Evolutionary conservation across 495 filamentous ascomycete species (phyloP), one percentile per base, ranked within the genome.

Genomic region (Trichoderma parareesei): DNA sequence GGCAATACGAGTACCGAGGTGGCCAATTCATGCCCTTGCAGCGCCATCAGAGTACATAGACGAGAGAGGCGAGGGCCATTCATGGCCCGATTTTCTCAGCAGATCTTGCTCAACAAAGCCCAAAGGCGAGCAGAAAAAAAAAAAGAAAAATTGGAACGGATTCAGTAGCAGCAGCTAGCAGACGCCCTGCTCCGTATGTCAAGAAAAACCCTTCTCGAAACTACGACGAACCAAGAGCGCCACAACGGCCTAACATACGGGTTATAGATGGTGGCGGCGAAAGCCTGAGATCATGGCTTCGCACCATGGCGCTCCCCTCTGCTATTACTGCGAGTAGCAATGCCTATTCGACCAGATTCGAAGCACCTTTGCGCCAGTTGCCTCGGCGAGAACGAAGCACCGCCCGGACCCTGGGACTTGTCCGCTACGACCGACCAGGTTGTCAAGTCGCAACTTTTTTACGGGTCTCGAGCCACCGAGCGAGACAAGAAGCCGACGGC

Each of bases 41-140:
- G n/a, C 9, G 46, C 7, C n/a, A 7, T 20, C 46, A 16, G n/a
- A 18, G 46, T 27, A 18, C 14, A 14, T 5, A 14, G 11, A 14
- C 44, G 44, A 5, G 11, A n/a, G 44, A 5, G 44, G 10, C 14
- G 46, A 27, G 27, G 27, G 27, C 27, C 27, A 27, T 27, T 9
- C 16, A 49, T 49, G 46, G 46, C 46, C 46, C 46, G 46, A 49
- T 49, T 49, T 49, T n/a, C 46, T 49, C 46, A 49, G 46, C 16
- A 49, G 46, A 49, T 49, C 46, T 9, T 49, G 46, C 46, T n/a
- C 4, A 49, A 18, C 16, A 4, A 18, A 49, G 4, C 14, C 4
- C 43, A 46, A 14, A 14, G n/a, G 18, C 46, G 7, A 18, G 18
- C 16, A 49, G 0, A 49, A 20, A 8, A 49, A 27, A 9, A 27